Conservation (phyloP, 1,284 basidiomycete genomes). For the Pseudozyma flocculosa region DNA sequence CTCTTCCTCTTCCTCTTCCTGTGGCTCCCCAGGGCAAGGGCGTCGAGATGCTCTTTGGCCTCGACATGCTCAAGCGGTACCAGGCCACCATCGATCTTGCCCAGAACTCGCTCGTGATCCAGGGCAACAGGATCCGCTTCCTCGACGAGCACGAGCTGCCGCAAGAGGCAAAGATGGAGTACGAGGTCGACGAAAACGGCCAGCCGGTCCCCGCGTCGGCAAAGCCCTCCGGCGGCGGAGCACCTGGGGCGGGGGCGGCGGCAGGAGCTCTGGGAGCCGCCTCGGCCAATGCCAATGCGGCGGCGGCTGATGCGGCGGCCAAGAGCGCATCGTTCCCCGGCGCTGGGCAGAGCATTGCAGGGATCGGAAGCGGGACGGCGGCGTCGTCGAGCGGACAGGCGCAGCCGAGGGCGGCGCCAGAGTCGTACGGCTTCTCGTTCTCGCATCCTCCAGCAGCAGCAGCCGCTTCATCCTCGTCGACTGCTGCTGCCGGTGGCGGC, state of each 20-base stretch:
- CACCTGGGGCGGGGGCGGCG: background rate
- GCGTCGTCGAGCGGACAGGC: conserved; percentile 54
- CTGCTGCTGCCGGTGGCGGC: conserved; percentile 1
- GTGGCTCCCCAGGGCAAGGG: conserved; percentile 65
- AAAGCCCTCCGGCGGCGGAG: no score
- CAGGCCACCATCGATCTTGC: conserved; percentile 92
- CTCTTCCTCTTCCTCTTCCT: background rate
- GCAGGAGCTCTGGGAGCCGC: conserved; percentile 17
- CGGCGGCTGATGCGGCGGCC: conserved; percentile 2
- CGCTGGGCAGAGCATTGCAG: conserved; percentile 63
- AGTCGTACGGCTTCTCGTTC: conserved; percentile 8
- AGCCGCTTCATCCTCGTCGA: background rate
- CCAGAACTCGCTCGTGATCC: conserved; percentile 82
- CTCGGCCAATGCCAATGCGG: conserved; percentile 26
- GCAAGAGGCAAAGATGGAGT: conserved; percentile 48
- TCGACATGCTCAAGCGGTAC: conserved; percentile 98
- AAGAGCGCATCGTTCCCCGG: conserved; percentile 64
- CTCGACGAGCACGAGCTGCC: conserved; percentile 92
- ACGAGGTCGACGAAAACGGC: conserved; percentile 51
- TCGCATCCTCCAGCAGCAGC: conserved; percentile 8
- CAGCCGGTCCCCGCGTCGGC: conserved; percentile 8
- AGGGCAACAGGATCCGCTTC: conserved; percentile 81
- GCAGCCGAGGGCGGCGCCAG: conserved; percentile 60
- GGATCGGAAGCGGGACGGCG: conserved; percentile 16
- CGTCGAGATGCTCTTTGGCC: conserved; percentile 89